Evolutionary conservation across 768 basidiomycete genomes (phyloP).

Genomic region (Paxillus ammoniavirescens): DNA sequence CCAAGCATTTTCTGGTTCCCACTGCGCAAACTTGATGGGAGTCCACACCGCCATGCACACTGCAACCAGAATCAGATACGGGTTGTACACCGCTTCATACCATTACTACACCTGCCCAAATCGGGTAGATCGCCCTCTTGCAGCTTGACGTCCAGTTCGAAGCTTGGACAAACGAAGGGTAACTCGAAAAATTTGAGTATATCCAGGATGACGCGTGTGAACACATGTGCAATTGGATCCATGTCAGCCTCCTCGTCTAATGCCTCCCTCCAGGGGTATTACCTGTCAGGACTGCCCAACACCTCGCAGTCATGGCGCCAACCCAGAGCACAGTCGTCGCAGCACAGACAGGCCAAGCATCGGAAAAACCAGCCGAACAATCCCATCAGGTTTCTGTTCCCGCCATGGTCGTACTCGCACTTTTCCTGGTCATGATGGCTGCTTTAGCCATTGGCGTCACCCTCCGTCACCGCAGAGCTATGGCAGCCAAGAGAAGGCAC

Average conservation of each 20-base stretch:
- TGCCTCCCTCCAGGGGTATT: background rate
- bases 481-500: background rate
- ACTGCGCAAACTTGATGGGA: background rate
- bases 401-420: constrained; percentile 18
- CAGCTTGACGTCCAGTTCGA: background rate
- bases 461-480: constrained; percentile 16
- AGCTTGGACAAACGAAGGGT: too few species aligned
- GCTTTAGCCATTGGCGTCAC: constrained; percentile 17
- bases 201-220: background rate
- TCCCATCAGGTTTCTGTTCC: constrained; percentile 9
- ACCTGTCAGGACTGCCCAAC: background rate
- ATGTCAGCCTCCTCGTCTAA: constrained; percentile 14
- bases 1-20: background rate
- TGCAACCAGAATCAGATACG: background rate
- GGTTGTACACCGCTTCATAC: background rate
- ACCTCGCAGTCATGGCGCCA: constrained; percentile 15
- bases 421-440: constrained; percentile 20
- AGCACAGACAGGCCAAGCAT: background rate
- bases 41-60: background rate
- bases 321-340: constrained; percentile 4
- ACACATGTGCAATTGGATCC: background rate
- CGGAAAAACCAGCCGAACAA: constrained; percentile 2
- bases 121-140: constrained; percentile 4
- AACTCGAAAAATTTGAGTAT: too few species aligned
- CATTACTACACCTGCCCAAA: constrained; percentile 13